phyloP scores from a whole-genome alignment of 805 yeast species.

The Torulaspora quercuum region DNA sequence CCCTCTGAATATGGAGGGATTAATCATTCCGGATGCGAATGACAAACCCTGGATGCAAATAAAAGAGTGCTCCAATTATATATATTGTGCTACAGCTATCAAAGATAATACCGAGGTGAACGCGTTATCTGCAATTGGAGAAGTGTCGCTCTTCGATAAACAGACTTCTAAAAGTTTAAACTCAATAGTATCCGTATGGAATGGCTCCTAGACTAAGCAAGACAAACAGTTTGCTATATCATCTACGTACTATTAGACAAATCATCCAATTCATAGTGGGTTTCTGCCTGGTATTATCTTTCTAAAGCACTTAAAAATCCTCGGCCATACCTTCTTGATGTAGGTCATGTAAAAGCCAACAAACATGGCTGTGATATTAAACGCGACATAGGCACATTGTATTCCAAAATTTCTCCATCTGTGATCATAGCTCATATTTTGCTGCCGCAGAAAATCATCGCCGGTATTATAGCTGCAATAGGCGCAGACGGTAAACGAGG shows the following conservation, averaged over 20 bases:
- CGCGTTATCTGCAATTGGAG: neutral
- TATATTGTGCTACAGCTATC: conserved; percentile 32
- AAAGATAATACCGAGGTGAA: conserved; percentile 4
- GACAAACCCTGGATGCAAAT: conserved; percentile 31
- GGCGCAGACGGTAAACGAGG: conserved; percentile 41
- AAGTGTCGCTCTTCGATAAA: conserved; percentile 7
- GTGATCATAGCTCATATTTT: conserved; percentile 42
- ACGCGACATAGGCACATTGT: conserved; percentile 48
- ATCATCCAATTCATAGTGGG: too few relatives aligned
- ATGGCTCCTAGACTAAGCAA: conserved; percentile 1
- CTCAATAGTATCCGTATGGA: conserved; percentile 3
- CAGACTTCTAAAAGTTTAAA: conserved; percentile 1
- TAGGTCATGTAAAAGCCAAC: conserved; percentile 25
- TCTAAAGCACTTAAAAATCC: neutral
- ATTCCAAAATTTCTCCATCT: conserved; percentile 64
- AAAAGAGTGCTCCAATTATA: conserved; percentile 30
- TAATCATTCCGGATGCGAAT: conserved; percentile 25
- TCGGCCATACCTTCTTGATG: conserved; percentile 16
- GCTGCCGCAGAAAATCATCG: conserved; percentile 39
- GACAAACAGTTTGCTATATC: too few relatives aligned
- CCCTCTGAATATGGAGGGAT: conserved; percentile 27
- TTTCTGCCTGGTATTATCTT: neutral
- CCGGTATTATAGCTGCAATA: conserved; percentile 42
- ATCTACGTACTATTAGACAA: too few relatives aligned
- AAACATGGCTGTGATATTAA: conserved; percentile 43